Evolutionary conservation across 306 rosid genomes (phyloP).

Genomic region (Acacia crassicarpa): DNA sequence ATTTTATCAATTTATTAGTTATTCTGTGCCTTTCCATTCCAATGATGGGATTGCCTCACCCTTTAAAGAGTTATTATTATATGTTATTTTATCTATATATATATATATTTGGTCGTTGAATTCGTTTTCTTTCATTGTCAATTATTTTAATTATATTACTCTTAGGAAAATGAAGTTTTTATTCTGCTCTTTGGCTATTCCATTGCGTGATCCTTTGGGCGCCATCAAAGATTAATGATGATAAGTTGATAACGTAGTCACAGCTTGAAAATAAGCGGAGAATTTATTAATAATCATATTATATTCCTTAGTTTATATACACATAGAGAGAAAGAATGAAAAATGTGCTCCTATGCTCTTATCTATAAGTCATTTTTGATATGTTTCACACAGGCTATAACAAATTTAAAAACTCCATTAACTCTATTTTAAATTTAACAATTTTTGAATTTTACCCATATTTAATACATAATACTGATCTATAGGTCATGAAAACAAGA

Average conservation of each 20-base stretch:
- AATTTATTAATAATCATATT: too few species aligned
- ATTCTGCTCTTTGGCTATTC: slow-evolving; percentile 25
- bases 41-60: slow-evolving; percentile 50
- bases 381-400: too few species aligned
- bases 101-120: neutral
- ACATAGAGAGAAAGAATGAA: too few species aligned
- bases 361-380: too few species aligned
- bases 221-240: slow-evolving; percentile 11
- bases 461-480: too few species aligned
- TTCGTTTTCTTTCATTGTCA: slow-evolving; percentile 29
- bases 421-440: too few species aligned
- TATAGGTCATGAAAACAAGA: too few species aligned
- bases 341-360: too few species aligned
- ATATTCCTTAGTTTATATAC: too few species aligned
- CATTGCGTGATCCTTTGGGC: slow-evolving; percentile 29
- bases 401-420: too few species aligned
- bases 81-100: slow-evolving; percentile 1
- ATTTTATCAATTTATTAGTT: neutral
- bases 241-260: neutral
- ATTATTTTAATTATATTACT: neutral
- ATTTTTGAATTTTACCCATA: too few species aligned
- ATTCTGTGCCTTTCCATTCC: slow-evolving; percentile 43
- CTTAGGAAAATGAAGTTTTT: neutral
- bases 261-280: slow-evolving; percentile 5
- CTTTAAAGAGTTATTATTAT: slow-evolving; percentile 39